Conservation (phyloP, 164 flowering plant genomes). For the Annona squamosa region DNA sequence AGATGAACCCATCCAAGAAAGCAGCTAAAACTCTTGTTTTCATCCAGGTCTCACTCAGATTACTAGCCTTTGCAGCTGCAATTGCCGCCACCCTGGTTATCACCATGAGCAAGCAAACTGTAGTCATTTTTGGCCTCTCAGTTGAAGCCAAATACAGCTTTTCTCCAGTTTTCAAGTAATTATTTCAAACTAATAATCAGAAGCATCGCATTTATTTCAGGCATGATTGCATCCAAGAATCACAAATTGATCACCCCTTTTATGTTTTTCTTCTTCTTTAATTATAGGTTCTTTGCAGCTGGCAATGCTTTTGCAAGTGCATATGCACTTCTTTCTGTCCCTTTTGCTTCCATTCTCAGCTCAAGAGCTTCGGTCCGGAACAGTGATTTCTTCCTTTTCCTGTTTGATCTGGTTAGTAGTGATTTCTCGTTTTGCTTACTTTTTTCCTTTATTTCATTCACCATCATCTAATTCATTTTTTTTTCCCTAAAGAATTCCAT, state of each 20-base stretch:
- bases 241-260: background rate
- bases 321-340: slow-evolving; percentile 34
- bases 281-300: slow-evolving; percentile 40
- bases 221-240: no score
- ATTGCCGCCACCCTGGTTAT: slow-evolving; percentile 21
- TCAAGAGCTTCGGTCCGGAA: slow-evolving; percentile 10
- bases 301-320: slow-evolving; percentile 28
- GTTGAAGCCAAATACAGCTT: slow-evolving; percentile 33
- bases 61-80: slow-evolving; percentile 31
- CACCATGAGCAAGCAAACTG: slow-evolving; percentile 29
- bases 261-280: background rate
- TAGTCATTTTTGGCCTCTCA: slow-evolving; percentile 15
- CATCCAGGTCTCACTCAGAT: slow-evolving; percentile 32
- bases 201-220: background rate
- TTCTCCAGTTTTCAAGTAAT: slow-evolving; percentile 41
- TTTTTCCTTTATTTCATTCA: background rate
- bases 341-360: slow-evolving; percentile 17
- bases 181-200: background rate
- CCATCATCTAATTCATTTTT: background rate
- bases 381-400: slow-evolving; percentile 30
- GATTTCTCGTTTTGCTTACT: background rate
- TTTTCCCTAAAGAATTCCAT: background rate
- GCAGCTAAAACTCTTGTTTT: slow-evolving; percentile 7
- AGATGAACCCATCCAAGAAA: slow-evolving; percentile 6
- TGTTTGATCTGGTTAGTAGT: slow-evolving; percentile 51